phyloP scores from a whole-genome alignment of 2,329 filamentous ascomycete genomes.

The Trichophyton verrucosum region DNA sequence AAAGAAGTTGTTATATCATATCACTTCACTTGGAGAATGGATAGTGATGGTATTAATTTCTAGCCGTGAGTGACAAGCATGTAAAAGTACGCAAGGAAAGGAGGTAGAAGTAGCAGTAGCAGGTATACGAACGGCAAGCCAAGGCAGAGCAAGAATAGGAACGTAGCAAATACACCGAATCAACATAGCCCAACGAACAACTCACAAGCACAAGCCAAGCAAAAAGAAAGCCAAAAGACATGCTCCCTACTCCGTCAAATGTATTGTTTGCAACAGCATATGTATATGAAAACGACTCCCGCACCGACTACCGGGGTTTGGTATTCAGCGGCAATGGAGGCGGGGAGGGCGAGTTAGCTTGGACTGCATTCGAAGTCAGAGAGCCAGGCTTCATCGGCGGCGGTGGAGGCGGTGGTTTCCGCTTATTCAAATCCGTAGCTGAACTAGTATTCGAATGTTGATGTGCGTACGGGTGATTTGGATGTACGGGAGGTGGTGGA shows the following conservation, averaged over 20 bases:
- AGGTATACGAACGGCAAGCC: neutral
- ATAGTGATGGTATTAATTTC: too few relatives aligned
- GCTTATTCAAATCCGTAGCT: constrained; percentile 23
- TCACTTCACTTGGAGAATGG: too few relatives aligned
- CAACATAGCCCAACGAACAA: neutral
- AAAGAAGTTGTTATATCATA: too few relatives aligned
- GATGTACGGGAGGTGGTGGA: neutral
- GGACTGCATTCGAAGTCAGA: constrained; percentile 22
- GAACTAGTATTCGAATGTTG: constrained; percentile 17
- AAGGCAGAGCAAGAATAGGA: neutral
- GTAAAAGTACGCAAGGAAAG: too few relatives aligned
- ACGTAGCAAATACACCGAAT: too few relatives aligned
- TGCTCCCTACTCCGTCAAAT: constrained; percentile 1
- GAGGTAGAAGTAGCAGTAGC: neutral
- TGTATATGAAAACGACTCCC: neutral
- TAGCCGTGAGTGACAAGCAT: neutral
- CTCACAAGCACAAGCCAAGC: neutral
- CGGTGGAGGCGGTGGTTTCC: constrained; percentile 47
- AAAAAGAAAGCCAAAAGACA: neutral
- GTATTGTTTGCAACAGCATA: neutral
- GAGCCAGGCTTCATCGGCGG: constrained; percentile 44
- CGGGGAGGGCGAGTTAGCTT: constrained; percentile 22
- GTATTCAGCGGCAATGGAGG: constrained; percentile 47
- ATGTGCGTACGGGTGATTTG: constrained; percentile 16
- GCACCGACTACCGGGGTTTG: constrained; percentile 37